Base-by-base conservation (phyloP, 371 early-diverging fungal species). In the Mucor indicus region DNA sequence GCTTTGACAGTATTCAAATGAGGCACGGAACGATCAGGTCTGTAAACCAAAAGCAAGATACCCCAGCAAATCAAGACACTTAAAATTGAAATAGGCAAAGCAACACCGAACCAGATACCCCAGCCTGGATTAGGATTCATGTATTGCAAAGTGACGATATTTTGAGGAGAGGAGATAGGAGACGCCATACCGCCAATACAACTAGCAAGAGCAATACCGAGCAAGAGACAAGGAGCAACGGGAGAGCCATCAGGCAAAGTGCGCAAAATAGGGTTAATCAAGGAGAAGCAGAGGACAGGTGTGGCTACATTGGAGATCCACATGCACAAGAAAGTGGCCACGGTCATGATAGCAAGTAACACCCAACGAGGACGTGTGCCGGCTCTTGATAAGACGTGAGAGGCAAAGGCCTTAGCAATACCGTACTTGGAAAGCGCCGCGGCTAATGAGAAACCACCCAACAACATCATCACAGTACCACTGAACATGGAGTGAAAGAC, bases 111-210 rank as follows among this genome's bases (percentile, higher is more conserved):
- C 92, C 92, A 91, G 58, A 87, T 77, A 48, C 80, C 54, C 92
- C 92, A 91, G 38, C 89, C 80, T 1, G 91, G 91, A 4, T 79
- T 57, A 5, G 93, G 94, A 23, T 75, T 53, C 93, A 95, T 93
- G 51, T 80, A 82, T 62, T 77, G 73, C 39, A 96, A 68, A 6
- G 95, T 84, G 37, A 95, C 83, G 43, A 85, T 83, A 72, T 95
- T 95, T 57, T 96, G 96, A 13, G 96, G 96, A 4, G 91, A 91
- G 7, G 90, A 77, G 62, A 96, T 96, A 4, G 96, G 96, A 19
- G 92, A 88, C 1, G 92, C 89, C 96, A 95, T 95, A 19, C 95
- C 95, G 37, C 95, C 96, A 19, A 96, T 82, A 45, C 95, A 93
- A 21, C 92, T 83, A 7, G 95, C 93, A 44, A 96, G 69, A 3